Conservation (phyloP, 805 yeast genomes). For the Barnettozyma pratensis region DNA sequence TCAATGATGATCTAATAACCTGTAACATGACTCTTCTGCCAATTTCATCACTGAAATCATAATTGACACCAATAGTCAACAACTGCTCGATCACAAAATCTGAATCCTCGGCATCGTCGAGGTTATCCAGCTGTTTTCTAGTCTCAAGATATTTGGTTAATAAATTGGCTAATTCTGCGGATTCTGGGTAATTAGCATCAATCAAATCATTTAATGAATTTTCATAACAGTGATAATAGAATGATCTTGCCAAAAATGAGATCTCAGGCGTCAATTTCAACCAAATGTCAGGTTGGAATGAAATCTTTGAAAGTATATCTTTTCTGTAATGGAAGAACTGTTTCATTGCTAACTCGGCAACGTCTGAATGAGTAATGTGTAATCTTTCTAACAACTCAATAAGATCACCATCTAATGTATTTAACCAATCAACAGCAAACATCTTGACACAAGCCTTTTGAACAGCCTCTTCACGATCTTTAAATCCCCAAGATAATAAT, state of each 20-base stretch:
- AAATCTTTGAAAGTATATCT: constrained; percentile 56
- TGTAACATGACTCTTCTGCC: constrained; percentile 77
- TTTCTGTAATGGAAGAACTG: constrained; percentile 55
- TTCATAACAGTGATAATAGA: constrained; percentile 58
- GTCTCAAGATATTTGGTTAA: constrained; percentile 51
- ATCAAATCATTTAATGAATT: constrained; percentile 47
- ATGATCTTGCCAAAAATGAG: constrained; percentile 65
- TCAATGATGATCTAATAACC: constrained; percentile 52
- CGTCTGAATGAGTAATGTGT: constrained; percentile 60
- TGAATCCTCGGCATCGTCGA: constrained; percentile 47
- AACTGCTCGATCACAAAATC: constrained; percentile 77
- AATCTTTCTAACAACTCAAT: constrained; percentile 66
- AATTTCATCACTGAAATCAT: constrained; percentile 86
- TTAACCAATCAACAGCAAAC: constrained; percentile 71
- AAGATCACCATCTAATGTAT: constrained; percentile 61
- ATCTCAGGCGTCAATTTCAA: constrained; percentile 65
- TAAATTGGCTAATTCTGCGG: constrained; percentile 60
- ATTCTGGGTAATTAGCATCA: constrained; percentile 74
- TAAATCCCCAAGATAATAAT: constrained; percentile 77
- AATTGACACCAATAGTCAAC: constrained; percentile 56
- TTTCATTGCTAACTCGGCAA: constrained; percentile 64
- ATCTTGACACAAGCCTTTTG: constrained; percentile 64
- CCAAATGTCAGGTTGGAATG: constrained; percentile 67
- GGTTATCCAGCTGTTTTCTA: constrained; percentile 29
- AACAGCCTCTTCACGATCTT: constrained; percentile 77